Percentiles rank a stretch among this genome's conserved stretches.
Evolutionary conservation across 75 land plant genomes (phyloP).

Genomic region (Larix kaempferi): DNA sequence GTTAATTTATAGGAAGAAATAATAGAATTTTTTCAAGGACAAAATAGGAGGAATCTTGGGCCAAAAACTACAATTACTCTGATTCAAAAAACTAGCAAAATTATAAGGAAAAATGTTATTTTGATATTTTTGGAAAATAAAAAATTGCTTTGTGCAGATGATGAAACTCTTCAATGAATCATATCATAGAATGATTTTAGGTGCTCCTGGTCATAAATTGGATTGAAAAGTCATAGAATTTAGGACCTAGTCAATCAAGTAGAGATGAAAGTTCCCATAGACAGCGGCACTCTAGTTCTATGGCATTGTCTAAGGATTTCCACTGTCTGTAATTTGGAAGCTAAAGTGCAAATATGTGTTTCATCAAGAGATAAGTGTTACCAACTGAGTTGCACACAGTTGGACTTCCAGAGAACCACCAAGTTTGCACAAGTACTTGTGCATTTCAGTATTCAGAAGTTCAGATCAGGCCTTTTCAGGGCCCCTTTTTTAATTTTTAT

Average conservation of each 20-base stretch:
- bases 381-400: too few species aligned
- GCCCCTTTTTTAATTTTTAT: too few species aligned
- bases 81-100: neutral
- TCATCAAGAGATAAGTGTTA: neutral
- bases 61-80: neutral
- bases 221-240: neutral
- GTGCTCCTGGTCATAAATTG: neutral
- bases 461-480: too few species aligned
- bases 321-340: too few species aligned
- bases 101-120: neutral
- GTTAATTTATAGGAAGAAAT: constrained; percentile 4
- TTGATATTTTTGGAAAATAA: neutral
- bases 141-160: neutral
- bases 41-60: neutral
- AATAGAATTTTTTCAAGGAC: neutral
- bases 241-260: neutral
- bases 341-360: too few species aligned
- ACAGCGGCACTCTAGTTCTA: too few species aligned
- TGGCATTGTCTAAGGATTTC: too few species aligned
- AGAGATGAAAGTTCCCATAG: neutral
- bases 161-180: neutral
- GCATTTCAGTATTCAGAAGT: too few species aligned
- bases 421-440: too few species aligned
- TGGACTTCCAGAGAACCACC: too few species aligned
- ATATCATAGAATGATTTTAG: neutral